Evolutionary conservation across 2,329 filamentous ascomycete species (phyloP), one percentile per base, ranked within the genome.

Genomic region (Aureobasidium pullulans): DNA sequence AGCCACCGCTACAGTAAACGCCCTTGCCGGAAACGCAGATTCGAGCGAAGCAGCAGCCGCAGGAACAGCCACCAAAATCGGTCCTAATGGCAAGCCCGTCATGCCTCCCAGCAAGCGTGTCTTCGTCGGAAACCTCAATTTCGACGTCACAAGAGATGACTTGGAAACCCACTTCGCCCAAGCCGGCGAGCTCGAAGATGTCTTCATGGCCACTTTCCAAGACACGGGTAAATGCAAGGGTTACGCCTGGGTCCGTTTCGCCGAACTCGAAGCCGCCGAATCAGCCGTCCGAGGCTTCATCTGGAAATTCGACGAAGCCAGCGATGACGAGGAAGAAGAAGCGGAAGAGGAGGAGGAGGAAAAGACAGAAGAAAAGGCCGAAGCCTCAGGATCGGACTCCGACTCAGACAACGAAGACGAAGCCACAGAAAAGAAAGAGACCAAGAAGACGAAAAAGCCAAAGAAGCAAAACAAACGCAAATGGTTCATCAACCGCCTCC

Each of bases 221-320:
- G 95, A 99, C 72, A 87, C 87, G 19, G 94, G 94, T 44, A 99
- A 97, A 77, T 99, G 94, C 79, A 97, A 97, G 77, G 95, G 94
- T 16, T 99, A 88, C 75, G 94, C 87, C 6, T 99, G 94, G 92
- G 85, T 99, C 62, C 89, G 89, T 62, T 99, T 97, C 74, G 86
- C 87, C 70, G 85, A 91, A 53, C 70, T 92, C 10, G 85, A 89
- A 60, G 83, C 87, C 0, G 90, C 90, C 0, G 83, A 86, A 52
- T 82, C 81, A 67, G 89, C 89, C 3, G 90, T 96, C 64, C 86
- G 85, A 70, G 93, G 93, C 0, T 96, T 88, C 67, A 81, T 91
- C 68, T 82, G 82, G 69, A 82, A 87, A 70, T 80, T 83, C 58
- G 73, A 87, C 40, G 79, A 85, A 42, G 68, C 73, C 36, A 66